Base-by-base conservation (phyloP, 2,329 filamentous ascomycete genomes). In the Lachnellula hyalina region DNA sequence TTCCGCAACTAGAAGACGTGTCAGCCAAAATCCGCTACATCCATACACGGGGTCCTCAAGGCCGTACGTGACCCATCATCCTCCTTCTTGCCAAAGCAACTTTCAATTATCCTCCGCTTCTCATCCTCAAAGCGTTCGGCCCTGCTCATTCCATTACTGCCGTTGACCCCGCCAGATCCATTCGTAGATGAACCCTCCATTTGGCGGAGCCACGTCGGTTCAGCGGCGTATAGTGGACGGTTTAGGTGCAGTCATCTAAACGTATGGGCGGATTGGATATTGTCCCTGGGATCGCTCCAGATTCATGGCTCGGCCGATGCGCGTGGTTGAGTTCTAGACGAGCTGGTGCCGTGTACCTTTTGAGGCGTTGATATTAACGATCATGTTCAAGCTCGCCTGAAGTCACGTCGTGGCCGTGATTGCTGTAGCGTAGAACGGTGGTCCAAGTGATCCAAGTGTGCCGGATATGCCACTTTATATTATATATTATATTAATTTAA, bases 91-190 rank as follows among this genome's bases (percentile, higher is more conserved):
- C 78, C 82, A 76, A 97, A 99, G 75, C 92, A 96, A 73, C 89
- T 96, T 60, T 96, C 89, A 61, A 96, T 87, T 67, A 99, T 96
- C 70, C 94, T 85, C 71, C 84, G 82, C 79, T 96, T 96, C 79
- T 99, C 94, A 69, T 97, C 91, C 72, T 99, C 94, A 71, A 97
- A 99, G 66, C 84, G 83, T 75, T 96, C 90, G 53, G 93, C 93
- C 40, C 67, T 61, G 28, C 53, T 66, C 65, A 67, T 62, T 41
- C 57, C 61, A 63, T 59, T 61, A 49, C 57, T 61, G 52, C 61
- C 59, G 59, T 61, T 65, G 63, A 62, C 61, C 66, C 63, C 66
- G 60, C 65, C 61, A 62, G 67, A 53, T 63, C 67, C 66, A 64
- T 65, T 67, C 57, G 61, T 59, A 54, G 59, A 56, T 61, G 66